Percentiles rank a stretch among this genome's conserved stretches.
These are phyloP conservation scores for Phytophthora foliorum DNA, from an alignment of 352 stramenopile genomes.

Conservation along the genomic window DNA sequence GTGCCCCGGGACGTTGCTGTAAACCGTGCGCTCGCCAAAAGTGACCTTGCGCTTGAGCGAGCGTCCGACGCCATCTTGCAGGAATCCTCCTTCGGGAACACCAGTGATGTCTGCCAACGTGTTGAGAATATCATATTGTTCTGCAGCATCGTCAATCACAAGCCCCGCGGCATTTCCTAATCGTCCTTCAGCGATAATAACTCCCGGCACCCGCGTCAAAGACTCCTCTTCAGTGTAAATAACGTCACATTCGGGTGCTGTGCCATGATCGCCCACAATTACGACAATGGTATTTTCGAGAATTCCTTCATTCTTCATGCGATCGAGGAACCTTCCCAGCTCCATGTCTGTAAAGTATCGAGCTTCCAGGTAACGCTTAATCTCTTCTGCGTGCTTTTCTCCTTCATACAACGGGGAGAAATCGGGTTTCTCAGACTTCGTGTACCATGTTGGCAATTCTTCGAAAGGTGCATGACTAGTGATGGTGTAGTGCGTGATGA, in stretches of 20 bases:
- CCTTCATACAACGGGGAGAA: conserved; percentile 53
- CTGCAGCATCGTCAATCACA: conserved; percentile 44
- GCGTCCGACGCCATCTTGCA: conserved; percentile 57
- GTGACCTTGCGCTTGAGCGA: conserved; percentile 50
- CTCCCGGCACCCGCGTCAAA: conserved; percentile 41
- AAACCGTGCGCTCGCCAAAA: conserved; percentile 36
- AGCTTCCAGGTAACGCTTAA: conserved; percentile 59
- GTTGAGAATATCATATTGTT: conserved; percentile 61
- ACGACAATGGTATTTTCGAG: conserved; percentile 70
- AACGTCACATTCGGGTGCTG: conserved; percentile 44
- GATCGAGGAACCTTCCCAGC: conserved; percentile 54
- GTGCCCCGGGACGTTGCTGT: conserved; percentile 55
- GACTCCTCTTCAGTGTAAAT: conserved; percentile 51
- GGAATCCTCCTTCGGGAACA: conserved; percentile 50
- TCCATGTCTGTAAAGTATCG: conserved; percentile 60
- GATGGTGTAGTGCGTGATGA: conserved; percentile 63
- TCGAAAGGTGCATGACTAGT: conserved; percentile 48
- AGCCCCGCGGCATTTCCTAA: conserved; percentile 42
- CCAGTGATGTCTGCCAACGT: conserved; percentile 66
- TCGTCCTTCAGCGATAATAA: conserved; percentile 55
- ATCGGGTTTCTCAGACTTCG: conserved; percentile 43
- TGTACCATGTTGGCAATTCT: conserved; percentile 44
- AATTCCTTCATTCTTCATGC: conserved; percentile 47
- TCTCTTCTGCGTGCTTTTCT: conserved; percentile 33
- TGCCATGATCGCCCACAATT: conserved; percentile 56